Evolutionary conservation across 2,329 filamentous ascomycete genomes (phyloP), one percentile per base, ranked within the genome.

Genomic region (Ophiostoma montium): DNA sequence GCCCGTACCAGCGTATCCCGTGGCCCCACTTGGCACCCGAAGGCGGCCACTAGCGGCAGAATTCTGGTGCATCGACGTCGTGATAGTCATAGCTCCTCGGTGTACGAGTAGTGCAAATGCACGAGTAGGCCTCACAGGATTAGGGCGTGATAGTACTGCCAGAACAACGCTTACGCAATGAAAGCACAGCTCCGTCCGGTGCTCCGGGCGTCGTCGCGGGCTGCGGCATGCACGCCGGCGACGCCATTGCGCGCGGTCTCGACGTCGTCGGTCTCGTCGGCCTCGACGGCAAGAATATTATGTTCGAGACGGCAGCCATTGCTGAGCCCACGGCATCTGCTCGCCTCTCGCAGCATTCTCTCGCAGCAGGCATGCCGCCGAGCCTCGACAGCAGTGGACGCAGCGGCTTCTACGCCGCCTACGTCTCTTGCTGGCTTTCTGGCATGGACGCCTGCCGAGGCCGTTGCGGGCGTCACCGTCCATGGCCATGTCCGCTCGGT

Each of bases 401-500:
- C 15, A 16, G n/a, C 23, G 27, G n/a, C 27, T 3, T 43, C 41
- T 16, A 44, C 9, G 30, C 42, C 31, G 16, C 64, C 58, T 3
- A 51, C 16, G 47, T 70, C 72, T 1, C 60, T 81, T 38, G 73
- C 77, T n/a, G 67, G 70, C 48, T 65, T 84, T 11, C 70, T 83
- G 47, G 68, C 70, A 31, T 73, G 69, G 64, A 67, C 65, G 36
- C 71, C 75, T 2, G 56, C 62, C 16, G 62, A 66, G 32, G 60
- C 66, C 42, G 65, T 69, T 36, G 56, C 64, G n/a, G 63, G 72
- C 57, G 70, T 83, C 44, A 72, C 73, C 50, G 70, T 95, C 57
- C 75, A 84, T 61, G 90, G 89, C 53, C 90, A 84, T 68, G 74
- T 95, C 49, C 78, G 86, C 54, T 90, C 86, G 4, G 81, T 95